phyloP scores from a whole-genome alignment of 495 filamentous ascomycete genomes.

The Aspergillus asperescens region DNA sequence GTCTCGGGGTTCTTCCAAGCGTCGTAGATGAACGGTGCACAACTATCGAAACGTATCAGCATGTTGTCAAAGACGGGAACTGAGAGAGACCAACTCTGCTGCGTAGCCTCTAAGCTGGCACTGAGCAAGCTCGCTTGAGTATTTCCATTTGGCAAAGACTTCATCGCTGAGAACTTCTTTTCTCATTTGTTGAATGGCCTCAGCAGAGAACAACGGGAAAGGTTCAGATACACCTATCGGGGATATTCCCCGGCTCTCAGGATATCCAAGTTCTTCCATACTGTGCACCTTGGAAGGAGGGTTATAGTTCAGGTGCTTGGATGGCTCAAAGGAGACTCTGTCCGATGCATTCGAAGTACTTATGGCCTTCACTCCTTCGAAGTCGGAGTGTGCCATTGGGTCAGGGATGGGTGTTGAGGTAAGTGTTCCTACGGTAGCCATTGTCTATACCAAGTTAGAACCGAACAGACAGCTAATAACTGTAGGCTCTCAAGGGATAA shows the following conservation, averaged over 20 bases:
- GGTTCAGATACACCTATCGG: conserved; percentile 65
- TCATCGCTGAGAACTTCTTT: conserved; percentile 57
- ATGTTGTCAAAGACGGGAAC: not conserved
- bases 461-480: not conserved
- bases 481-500: not conserved
- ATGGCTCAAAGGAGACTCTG: conserved; percentile 44
- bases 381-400: conserved; percentile 1
- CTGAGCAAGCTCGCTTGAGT: conserved; percentile 58
- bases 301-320: conserved; percentile 51
- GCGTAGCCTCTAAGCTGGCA: conserved; percentile 65
- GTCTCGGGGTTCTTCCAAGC: conserved; percentile 64
- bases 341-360: not conserved
- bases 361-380: not conserved
- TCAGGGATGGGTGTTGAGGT: conserved; percentile 8
- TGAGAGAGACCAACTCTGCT: conserved; percentile 50
- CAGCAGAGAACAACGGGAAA: conserved; percentile 64
- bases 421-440: conserved; percentile 17
- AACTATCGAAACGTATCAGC: conserved; percentile 33
- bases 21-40: conserved; percentile 63
- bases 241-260: conserved; percentile 55
- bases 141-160: conserved; percentile 61
- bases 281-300: conserved; percentile 48
- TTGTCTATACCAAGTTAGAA: conserved; percentile 7
- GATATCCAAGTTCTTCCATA: conserved; percentile 56
- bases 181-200: conserved; percentile 62